Conservation (phyloP, 2,329 filamentous ascomycete species). For the Ophiostoma pallidulum region DNA sequence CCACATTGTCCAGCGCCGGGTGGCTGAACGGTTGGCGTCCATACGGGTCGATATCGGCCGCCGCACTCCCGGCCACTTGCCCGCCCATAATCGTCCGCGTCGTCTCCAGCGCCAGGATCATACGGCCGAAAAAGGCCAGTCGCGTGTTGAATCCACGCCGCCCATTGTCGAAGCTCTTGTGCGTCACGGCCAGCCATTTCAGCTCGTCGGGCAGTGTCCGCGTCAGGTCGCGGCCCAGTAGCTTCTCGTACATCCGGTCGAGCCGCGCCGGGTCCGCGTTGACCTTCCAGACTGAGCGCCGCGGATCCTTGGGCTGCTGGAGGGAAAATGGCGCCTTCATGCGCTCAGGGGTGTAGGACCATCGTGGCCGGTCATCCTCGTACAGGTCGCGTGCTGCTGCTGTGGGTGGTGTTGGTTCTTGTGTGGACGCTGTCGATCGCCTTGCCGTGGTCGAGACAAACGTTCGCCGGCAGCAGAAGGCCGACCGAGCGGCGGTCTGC, state of each 20-base stretch:
- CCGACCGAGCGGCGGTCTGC: neutral
- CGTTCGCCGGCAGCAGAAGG: neutral
- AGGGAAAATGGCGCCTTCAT: constrained; percentile 63
- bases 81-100: constrained; percentile 20
- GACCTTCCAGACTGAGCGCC: constrained; percentile 50
- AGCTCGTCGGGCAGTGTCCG: constrained; percentile 76
- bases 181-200: constrained; percentile 94
- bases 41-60: constrained; percentile 21
- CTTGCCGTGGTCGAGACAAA: neutral
- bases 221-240: constrained; percentile 66
- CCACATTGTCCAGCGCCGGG: constrained; percentile 60
- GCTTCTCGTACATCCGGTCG: constrained; percentile 65
- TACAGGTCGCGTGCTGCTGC: neutral
- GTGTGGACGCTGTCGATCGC: neutral
- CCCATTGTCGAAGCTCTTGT: constrained; percentile 97
- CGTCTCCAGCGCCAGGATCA: constrained; percentile 21
- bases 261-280: constrained; percentile 68
- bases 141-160: constrained; percentile 90
- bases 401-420: constrained; percentile 1
- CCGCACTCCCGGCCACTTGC: neutral
- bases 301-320: constrained; percentile 46
- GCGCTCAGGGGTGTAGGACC: constrained; percentile 58
- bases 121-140: constrained; percentile 63
- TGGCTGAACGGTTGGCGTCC: constrained; percentile 60
- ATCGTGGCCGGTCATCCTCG: constrained; percentile 41